Base-by-base conservation (phyloP, 2,329 filamentous ascomycete genomes). In the Penicillium sumatraense region DNA sequence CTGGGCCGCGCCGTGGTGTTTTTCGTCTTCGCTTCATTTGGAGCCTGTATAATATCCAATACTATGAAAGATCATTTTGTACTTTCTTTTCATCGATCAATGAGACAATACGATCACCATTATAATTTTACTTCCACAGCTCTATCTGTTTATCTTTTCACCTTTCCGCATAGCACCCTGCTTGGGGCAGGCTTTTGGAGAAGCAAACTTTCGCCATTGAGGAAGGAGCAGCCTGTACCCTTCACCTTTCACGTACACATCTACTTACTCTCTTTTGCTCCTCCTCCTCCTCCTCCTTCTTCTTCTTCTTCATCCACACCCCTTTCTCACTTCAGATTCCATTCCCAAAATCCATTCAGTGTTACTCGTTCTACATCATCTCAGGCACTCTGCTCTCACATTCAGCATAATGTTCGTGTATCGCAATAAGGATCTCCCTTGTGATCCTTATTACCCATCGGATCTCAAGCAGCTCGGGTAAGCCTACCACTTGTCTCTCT, bases 401-500 rank as follows among this genome's bases (percentile, higher is more conserved):
- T 29, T 26, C 29, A 18, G 54, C 65, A 78, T 49, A 35, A 95
- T 97, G 92, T 96, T 95, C 70, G 85, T 88, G 48, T 89, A 89
- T 53, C 80, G 81, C 35, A 85, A 85, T 76, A 80, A 82, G 8
- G 83, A 85, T 62, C 84, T 96, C 3, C 89, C 90, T n/a, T 72
- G 79, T 50, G 90, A 96, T 67, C 82, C 85, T 1, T 69, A 78
- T 11, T 96, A 89, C 68, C 81, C 86, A 10, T 75, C 81, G 0
- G 79, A 89, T 64, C 78, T 98, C 24, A 77, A 85, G 55, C 78
- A 83, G 50, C 85, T 98, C 3, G 93, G 91, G 89, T 93, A 77
- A 65, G 80, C 13, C 20, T 3, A 23, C 23, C 16, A 2, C 11
- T 11, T 1, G n/a, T 2, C n/a, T 31, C 8, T 6, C 8, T 27